Conservation (phyloP, 345 rosid genomes). For the Conringia planisiliqua region DNA sequence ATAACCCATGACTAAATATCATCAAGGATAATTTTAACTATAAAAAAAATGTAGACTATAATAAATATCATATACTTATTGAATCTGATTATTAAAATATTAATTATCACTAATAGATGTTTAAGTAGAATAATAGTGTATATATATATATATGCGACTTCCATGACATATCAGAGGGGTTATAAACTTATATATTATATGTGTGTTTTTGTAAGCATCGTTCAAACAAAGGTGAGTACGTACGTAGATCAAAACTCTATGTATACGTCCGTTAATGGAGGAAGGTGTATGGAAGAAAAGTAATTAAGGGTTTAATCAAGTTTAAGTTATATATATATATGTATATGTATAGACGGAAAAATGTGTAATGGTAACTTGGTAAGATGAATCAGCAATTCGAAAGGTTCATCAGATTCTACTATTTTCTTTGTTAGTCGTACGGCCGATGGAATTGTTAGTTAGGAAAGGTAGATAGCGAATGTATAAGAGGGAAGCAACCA, state of each 20-base stretch:
- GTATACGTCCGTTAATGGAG: background rate
- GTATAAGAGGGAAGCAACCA: background rate
- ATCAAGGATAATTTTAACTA: too few species aligned
- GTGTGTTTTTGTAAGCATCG: background rate
- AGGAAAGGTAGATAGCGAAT: slow-evolving; percentile 32
- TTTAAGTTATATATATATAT: background rate
- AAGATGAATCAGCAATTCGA: background rate
- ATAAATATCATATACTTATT: too few species aligned
- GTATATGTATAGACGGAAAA: background rate
- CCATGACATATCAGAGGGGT: background rate
- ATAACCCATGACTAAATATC: too few species aligned
- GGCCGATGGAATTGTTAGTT: slow-evolving; percentile 18
- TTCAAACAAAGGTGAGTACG: background rate
- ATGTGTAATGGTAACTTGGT: background rate
- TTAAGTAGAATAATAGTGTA: too few species aligned
- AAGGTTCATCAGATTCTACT: background rate
- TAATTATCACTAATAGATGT: too few species aligned
- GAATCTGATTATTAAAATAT: background rate
- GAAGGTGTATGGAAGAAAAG: background rate
- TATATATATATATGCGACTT: background rate
- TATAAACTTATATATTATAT: background rate
- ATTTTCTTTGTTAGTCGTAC: slow-evolving; percentile 13
- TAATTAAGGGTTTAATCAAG: background rate
- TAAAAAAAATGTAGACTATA: too few species aligned
- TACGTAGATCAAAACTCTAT: background rate